A percentile compares a stretch with the other conserved stretches of the same genome.
Conservation (phyloP, 2,329 filamentous ascomycete genomes). For the Neoascochyta sp. region DNA sequence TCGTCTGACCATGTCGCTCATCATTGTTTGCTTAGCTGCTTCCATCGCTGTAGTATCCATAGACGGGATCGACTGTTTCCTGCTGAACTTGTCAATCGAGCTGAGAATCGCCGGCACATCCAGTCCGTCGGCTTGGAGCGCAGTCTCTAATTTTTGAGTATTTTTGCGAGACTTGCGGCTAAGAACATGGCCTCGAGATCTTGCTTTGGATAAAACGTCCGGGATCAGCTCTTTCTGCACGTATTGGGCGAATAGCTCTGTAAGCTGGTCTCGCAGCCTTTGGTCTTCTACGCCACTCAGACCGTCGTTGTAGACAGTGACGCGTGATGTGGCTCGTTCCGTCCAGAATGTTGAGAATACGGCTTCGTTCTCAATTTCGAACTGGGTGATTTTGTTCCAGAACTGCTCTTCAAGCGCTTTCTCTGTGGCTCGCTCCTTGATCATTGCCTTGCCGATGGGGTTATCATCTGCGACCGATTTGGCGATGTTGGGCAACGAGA, state of each 20-base stretch:
- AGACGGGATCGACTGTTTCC: slow-evolving; percentile 28
- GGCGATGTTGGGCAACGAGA: slow-evolving; percentile 17
- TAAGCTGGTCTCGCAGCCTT: slow-evolving; percentile 34
- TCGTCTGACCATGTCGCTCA: slow-evolving; percentile 32
- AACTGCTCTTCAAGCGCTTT: slow-evolving; percentile 23
- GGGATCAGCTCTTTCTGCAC: slow-evolving; percentile 34
- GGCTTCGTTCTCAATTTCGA: slow-evolving; percentile 29
- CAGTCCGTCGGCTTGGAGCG: slow-evolving; percentile 14
- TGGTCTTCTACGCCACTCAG: slow-evolving; percentile 21
- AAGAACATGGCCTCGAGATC: slow-evolving; percentile 26
- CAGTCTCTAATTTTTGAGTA: slow-evolving; percentile 23
- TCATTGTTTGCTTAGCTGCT: slow-evolving; percentile 21
- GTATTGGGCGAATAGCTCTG: slow-evolving; percentile 30
- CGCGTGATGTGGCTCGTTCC: slow-evolving; percentile 26
- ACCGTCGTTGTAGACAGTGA: slow-evolving; percentile 24
- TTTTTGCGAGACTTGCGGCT: slow-evolving; percentile 34
- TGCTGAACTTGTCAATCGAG: slow-evolving; percentile 31
- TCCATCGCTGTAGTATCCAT: slow-evolving; percentile 5
- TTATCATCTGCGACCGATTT: slow-evolving; percentile 5
- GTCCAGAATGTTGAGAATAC: slow-evolving; percentile 33
- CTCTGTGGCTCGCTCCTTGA: slow-evolving; percentile 17
- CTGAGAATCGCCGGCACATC: slow-evolving; percentile 9
- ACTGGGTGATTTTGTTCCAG: slow-evolving; percentile 17
- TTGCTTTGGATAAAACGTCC: slow-evolving; percentile 29
- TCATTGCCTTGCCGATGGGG: slow-evolving; percentile 11